Evolutionary conservation across 73 alveolate genomes (phyloP).

Genomic region (Paramecium tetraurelia): DNA sequence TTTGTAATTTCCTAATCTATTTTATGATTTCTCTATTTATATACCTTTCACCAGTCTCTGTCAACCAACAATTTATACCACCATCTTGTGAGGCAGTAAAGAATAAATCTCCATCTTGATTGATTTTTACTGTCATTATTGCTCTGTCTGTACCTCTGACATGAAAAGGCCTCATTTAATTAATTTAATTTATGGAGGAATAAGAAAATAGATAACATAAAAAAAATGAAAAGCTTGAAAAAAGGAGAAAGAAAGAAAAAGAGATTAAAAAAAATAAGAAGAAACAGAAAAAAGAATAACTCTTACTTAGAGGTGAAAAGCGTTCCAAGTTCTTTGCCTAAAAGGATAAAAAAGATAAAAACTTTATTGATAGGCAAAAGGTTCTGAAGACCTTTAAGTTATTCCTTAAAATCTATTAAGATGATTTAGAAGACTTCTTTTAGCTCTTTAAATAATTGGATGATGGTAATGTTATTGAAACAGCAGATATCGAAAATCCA

Average conservation of each 20-base stretch:
- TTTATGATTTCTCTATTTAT: neutral
- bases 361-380: neutral
- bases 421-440: conserved; percentile 28
- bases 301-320: neutral
- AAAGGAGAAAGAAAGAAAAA: neutral
- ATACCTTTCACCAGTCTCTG: conserved; percentile 75
- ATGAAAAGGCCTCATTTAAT: conserved; percentile 81
- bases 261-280: neutral
- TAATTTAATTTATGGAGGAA: conserved; percentile 38
- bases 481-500: conserved; percentile 15
- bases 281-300: neutral
- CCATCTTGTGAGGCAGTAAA: conserved; percentile 89
- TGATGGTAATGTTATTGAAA: neutral
- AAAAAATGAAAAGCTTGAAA: neutral
- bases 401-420: conserved; percentile 12
- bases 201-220: neutral
- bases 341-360: neutral
- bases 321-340: neutral
- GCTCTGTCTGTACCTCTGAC: conserved; percentile 90
- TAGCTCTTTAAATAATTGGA: neutral
- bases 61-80: conserved; percentile 76
- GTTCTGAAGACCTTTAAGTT: neutral
- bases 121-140: conserved; percentile 79
- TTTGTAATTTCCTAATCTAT: conserved; percentile 78
- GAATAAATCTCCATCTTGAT: conserved; percentile 89